A percentile compares a stretch with the other conserved stretches of the same genome.
Conservation (phyloP, 306 rosid genomes). For the Malus orientalis region DNA sequence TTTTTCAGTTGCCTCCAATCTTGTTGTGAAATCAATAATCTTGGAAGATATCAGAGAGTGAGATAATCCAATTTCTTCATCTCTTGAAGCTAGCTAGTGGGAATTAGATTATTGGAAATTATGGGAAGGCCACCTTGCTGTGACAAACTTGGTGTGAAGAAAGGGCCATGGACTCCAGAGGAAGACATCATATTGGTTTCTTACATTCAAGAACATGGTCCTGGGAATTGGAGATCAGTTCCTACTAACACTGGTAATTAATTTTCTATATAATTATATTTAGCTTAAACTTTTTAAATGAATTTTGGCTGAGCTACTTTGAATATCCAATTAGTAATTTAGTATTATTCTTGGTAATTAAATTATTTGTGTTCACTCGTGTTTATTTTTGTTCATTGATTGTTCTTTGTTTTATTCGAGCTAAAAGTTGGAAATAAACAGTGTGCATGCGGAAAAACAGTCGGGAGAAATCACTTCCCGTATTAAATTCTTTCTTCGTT, state of each 20-base stretch:
- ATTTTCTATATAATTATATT: no score
- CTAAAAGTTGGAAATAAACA: no score
- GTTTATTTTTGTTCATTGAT: background rate
- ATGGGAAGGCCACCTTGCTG: conserved; percentile 96
- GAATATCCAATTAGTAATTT: background rate
- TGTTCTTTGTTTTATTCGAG: no score
- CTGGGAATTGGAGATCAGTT: conserved; percentile 95
- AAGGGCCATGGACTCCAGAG: conserved; percentile 99
- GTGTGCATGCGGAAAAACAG: no score
- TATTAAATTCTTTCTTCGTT: background rate
- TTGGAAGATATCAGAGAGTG: no score
- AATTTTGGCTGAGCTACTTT: background rate
- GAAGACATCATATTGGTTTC: conserved; percentile 89
- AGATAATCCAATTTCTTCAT: background rate
- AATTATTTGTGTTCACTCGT: background rate
- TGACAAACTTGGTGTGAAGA: conserved; percentile 72
- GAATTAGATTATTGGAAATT: background rate
- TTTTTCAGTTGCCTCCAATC: background rate
- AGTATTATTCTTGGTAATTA: no score
- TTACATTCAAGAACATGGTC: conserved; percentile 85
- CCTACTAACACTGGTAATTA: conserved; percentile 64
- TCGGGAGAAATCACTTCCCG: no score
- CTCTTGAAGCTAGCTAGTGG: background rate
- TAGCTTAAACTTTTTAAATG: background rate
- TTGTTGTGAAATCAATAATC: background rate